phyloP scores from a whole-genome alignment of 805 yeast genomes.

The Candida koratica region DNA sequence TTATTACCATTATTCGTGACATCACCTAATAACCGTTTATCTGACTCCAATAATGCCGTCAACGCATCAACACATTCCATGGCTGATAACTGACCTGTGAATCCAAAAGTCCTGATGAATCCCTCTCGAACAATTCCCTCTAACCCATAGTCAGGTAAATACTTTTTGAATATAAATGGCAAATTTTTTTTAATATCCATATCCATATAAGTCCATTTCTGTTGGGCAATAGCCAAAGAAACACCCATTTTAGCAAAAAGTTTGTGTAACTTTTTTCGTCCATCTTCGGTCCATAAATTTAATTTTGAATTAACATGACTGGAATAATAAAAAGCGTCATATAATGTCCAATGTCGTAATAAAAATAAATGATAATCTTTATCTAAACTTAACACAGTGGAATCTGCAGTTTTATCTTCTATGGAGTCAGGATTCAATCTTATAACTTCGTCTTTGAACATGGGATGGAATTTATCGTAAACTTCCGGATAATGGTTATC shows the following conservation, averaged over 20 bases:
- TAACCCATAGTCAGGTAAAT: slow-evolving; percentile 71
- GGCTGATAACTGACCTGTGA: slow-evolving; percentile 81
- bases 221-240: slow-evolving; percentile 81
- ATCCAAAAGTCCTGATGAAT: slow-evolving; percentile 82
- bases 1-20: slow-evolving; percentile 17
- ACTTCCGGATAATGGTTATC: slow-evolving; percentile 71
- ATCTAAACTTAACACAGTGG: slow-evolving; percentile 57
- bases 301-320: slow-evolving; percentile 85
- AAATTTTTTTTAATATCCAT: slow-evolving; percentile 70
- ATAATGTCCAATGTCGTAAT: slow-evolving; percentile 88
- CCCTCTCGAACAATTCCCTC: slow-evolving; percentile 84
- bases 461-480: slow-evolving; percentile 66
- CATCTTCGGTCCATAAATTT: slow-evolving; percentile 87
- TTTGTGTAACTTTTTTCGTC: slow-evolving; percentile 79
- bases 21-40: slow-evolving; percentile 28
- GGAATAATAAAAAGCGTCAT: slow-evolving; percentile 88
- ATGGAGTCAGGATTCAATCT: slow-evolving; percentile 50
- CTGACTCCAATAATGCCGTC: slow-evolving; percentile 76
- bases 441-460: slow-evolving; percentile 76
- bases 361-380: slow-evolving; percentile 83
- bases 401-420: slow-evolving; percentile 35
- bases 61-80: slow-evolving; percentile 90
- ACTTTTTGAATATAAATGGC: slow-evolving; percentile 62
- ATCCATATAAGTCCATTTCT: slow-evolving; percentile 90
- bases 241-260: slow-evolving; percentile 97